Percentiles rank a stretch among this genome's conserved stretches.
Conservation (phyloP, 345 rosid genomes). For the Lumnitzera racemosa region DNA sequence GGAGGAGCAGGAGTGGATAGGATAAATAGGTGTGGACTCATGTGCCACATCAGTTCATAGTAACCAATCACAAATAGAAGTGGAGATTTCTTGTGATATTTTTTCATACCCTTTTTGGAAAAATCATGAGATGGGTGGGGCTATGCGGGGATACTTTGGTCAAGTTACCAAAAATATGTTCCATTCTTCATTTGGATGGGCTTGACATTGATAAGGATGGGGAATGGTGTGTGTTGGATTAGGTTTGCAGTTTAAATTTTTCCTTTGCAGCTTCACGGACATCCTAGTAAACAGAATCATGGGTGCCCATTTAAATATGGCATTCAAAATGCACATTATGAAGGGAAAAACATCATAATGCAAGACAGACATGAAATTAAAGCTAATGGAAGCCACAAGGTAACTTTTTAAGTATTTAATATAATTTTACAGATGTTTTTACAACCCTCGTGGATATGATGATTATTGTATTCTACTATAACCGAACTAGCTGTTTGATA, state of each 20-base stretch:
- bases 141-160: constrained; percentile 25
- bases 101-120: neutral
- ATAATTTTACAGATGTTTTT: neutral
- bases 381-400: too few relatives aligned
- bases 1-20: constrained; percentile 40
- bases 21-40: constrained; percentile 30
- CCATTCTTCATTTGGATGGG: constrained; percentile 25
- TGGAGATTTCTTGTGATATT: constrained; percentile 45
- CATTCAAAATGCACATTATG: neutral
- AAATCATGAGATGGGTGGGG: constrained; percentile 3
- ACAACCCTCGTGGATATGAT: neutral
- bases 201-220: constrained; percentile 12
- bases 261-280: neutral
- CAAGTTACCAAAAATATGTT: neutral
- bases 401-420: neutral
- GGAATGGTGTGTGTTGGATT: constrained; percentile 14
- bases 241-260: neutral
- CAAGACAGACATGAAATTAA: neutral
- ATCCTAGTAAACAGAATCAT: neutral
- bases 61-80: constrained; percentile 45
- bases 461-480: too few relatives aligned
- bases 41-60: constrained; percentile 37
- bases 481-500: too few relatives aligned
- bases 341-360: neutral
- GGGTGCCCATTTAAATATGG: neutral